Conservation (phyloP, 73 alveolate species). For the Tetrahymena elliotti region DNA sequence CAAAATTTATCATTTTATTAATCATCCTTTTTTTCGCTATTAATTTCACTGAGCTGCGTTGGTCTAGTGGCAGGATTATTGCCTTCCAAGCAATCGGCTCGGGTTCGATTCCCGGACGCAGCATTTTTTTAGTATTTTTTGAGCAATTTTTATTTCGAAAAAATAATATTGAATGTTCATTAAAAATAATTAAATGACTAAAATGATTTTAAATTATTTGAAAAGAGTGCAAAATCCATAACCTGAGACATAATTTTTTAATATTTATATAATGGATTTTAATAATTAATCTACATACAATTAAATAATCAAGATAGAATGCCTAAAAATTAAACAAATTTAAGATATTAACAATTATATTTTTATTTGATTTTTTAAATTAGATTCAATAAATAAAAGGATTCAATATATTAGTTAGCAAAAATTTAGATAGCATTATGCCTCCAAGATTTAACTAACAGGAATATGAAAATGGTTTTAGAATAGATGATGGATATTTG, state of each 20-base stretch:
- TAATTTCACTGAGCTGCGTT: conserved; percentile 1
- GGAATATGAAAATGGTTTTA: background rate
- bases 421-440: background rate
- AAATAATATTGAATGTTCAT: background rate
- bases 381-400: background rate
- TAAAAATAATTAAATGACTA: too few relatives aligned
- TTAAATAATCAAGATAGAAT: too few relatives aligned
- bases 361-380: background rate
- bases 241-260: too few relatives aligned
- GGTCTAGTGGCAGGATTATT: conserved; percentile 2
- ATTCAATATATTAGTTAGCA: background rate
- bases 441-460: background rate
- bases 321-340: background rate
- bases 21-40: background rate
- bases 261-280: too few relatives aligned
- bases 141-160: too few relatives aligned
- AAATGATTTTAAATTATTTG: background rate
- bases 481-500: background rate
- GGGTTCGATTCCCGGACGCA: conserved; percentile 6
- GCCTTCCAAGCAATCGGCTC: conserved; percentile 5
- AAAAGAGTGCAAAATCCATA: too few relatives aligned
- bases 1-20: background rate
- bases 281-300: background rate
- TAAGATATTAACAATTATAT: background rate
- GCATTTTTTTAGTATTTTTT: background rate